Evolutionary conservation across 257 asterid species (phyloP).

Genomic region (Orobanche coerulescens): DNA sequence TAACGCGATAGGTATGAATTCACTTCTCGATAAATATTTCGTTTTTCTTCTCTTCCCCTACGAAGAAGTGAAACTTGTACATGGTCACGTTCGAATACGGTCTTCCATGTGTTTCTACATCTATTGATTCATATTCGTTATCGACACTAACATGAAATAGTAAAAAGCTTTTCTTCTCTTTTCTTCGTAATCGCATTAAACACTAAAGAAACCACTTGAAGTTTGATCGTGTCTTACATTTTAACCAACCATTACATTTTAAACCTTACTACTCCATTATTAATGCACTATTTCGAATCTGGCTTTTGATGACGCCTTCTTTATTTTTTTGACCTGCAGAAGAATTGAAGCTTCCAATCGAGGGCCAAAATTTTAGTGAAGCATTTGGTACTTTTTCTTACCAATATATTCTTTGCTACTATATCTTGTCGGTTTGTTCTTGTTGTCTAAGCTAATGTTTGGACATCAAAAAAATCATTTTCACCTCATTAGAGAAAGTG

Average conservation of each 20-base stretch:
- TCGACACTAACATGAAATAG: too few relatives aligned
- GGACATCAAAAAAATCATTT: too few relatives aligned
- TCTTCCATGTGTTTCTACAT: too few relatives aligned
- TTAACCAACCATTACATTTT: too few relatives aligned
- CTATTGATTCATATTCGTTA: too few relatives aligned
- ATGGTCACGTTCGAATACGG: not conserved
- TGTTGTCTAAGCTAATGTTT: constrained; percentile 1
- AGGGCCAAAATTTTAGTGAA: constrained; percentile 48
- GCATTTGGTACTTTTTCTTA: constrained; percentile 50
- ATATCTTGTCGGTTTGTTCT: not conserved
- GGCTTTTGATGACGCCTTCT: not conserved
- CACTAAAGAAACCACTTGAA: too few relatives aligned
- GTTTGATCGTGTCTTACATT: too few relatives aligned
- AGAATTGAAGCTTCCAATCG: constrained; percentile 66
- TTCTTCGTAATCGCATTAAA: too few relatives aligned
- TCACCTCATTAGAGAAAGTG: too few relatives aligned
- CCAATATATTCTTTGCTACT: not conserved
- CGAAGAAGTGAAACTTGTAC: not conserved
- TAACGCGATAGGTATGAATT: constrained; percentile 33
- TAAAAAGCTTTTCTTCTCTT: too few relatives aligned
- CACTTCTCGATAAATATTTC: not conserved
- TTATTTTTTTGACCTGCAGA: constrained; percentile 34
- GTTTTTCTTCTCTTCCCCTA: too few relatives aligned
- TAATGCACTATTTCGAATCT: not conserved
- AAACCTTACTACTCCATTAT: too few relatives aligned